A percentile compares a stretch with the other conserved stretches of the same genome.
phyloP scores from a whole-genome alignment of 768 basidiomycete genomes.

The Trametopsis cervina region DNA sequence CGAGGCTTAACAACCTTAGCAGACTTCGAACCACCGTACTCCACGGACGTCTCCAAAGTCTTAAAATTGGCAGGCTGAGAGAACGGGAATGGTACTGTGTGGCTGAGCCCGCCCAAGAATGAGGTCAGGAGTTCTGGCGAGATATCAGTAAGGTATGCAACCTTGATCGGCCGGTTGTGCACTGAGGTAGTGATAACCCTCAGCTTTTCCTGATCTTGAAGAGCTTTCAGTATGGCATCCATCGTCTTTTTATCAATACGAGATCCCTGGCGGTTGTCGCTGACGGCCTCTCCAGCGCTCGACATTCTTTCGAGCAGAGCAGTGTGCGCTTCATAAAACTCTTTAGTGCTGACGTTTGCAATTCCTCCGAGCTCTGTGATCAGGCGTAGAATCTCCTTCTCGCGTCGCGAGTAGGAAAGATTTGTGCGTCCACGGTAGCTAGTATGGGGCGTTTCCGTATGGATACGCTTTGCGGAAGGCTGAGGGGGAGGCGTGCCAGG shows the following conservation, averaged over 20 bases:
- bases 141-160: constrained; percentile 60
- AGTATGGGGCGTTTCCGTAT: background rate
- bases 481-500: background rate
- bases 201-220: constrained; percentile 62
- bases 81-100: constrained; percentile 21
- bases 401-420: constrained; percentile 70
- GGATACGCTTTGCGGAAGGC: constrained; percentile 1
- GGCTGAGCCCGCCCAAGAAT: constrained; percentile 53
- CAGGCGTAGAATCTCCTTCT: constrained; percentile 70
- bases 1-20: constrained; percentile 3
- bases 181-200: constrained; percentile 65
- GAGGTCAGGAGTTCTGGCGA: constrained; percentile 44
- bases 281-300: constrained; percentile 59
- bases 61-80: constrained; percentile 32
- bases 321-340: constrained; percentile 62
- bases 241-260: constrained; percentile 72
- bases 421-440: constrained; percentile 42
- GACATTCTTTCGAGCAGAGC: constrained; percentile 52
- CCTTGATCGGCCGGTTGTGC: constrained; percentile 45
- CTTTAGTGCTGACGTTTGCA: constrained; percentile 55
- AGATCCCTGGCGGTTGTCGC: constrained; percentile 54
- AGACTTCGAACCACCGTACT: constrained; percentile 40
- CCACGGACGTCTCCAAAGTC: constrained; percentile 45
- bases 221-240: constrained; percentile 44
- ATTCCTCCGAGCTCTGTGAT: constrained; percentile 65